Evolutionary conservation across 2,329 filamentous ascomycete genomes (phyloP).

Genomic region (Colletotrichum lentis): DNA sequence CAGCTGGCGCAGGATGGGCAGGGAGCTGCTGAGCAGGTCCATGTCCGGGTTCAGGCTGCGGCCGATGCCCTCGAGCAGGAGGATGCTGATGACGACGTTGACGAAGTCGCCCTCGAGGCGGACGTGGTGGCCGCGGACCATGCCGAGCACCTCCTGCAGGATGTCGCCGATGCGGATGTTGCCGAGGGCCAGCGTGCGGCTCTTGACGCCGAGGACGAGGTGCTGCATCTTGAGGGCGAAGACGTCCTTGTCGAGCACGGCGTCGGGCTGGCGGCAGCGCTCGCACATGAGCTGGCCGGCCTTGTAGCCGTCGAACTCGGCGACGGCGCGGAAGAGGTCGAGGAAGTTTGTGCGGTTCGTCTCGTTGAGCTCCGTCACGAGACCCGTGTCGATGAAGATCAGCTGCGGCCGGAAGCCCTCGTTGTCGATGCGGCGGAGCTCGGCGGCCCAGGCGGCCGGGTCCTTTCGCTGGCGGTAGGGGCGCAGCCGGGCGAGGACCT

Average conservation of each 20-base stretch:
- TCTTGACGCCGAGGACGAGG: constrained; percentile 89
- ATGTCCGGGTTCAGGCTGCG: constrained; percentile 84
- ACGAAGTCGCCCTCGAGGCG: constrained; percentile 96
- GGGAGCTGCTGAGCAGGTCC: constrained; percentile 83
- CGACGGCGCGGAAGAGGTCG: constrained; percentile 93
- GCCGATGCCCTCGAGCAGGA: constrained; percentile 93
- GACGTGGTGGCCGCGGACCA: constrained; percentile 94
- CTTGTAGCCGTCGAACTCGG: constrained; percentile 96
- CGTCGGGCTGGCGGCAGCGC: constrained; percentile 89
- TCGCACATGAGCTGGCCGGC: constrained; percentile 96
- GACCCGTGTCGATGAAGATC: constrained; percentile 95
- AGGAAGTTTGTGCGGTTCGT: constrained; percentile 90
- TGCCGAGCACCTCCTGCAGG: constrained; percentile 84
- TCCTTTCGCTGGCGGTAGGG: constrained; percentile 73
- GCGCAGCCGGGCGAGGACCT: constrained; percentile 80
- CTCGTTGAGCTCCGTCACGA: constrained; percentile 91
- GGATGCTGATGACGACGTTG: constrained; percentile 94
- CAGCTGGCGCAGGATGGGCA: constrained; percentile 89
- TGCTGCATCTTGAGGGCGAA: constrained; percentile 98
- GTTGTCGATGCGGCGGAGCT: constrained; percentile 77
- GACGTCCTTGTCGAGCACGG: constrained; percentile 86
- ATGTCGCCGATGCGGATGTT: constrained; percentile 98
- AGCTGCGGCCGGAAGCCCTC: constrained; percentile 94
- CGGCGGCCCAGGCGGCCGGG: constrained; percentile 73
- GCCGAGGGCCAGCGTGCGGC: constrained; percentile 86